These are phyloP conservation scores for Oemleria cerasiformis DNA, from an alignment of 306 rosid species.

Conservation along the genomic window DNA sequence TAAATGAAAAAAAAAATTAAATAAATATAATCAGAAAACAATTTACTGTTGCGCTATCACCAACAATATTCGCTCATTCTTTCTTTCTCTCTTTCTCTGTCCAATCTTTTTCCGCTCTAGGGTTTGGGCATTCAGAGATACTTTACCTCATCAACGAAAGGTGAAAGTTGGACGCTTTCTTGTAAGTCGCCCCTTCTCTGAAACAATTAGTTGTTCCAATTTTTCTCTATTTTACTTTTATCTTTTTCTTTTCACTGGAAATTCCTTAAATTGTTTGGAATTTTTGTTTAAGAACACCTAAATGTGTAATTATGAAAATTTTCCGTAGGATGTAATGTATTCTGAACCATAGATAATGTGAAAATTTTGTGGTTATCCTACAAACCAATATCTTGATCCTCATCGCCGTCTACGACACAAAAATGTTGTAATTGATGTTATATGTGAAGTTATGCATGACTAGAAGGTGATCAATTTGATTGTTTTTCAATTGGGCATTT, in stretches of 20 bases:
- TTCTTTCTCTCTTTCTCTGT: background rate
- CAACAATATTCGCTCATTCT: background rate
- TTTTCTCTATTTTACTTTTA: background rate
- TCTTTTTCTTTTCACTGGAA: background rate
- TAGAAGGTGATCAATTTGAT: background rate
- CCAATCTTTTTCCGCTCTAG: background rate
- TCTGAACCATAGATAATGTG: background rate
- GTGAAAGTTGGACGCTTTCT: background rate
- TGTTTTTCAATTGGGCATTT: background rate
- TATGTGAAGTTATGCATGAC: background rate
- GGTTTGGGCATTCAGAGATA: background rate
- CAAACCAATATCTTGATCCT: background rate
- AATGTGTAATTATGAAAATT: background rate
- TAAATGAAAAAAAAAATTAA: no score
- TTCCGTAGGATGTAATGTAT: background rate
- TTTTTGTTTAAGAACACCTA: background rate
- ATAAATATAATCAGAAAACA: background rate
- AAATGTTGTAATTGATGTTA: conserved; percentile 11
- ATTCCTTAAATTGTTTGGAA: background rate
- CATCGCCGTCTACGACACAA: background rate
- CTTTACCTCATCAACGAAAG: background rate
- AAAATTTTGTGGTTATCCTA: background rate
- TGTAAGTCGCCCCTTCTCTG: background rate
- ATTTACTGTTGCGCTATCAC: background rate
- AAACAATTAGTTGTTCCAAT: background rate